Percentiles rank a stretch among this genome's conserved stretches.
phyloP scores from a whole-genome alignment of 306 rosid genomes.

The Ziziphus jujuba region DNA sequence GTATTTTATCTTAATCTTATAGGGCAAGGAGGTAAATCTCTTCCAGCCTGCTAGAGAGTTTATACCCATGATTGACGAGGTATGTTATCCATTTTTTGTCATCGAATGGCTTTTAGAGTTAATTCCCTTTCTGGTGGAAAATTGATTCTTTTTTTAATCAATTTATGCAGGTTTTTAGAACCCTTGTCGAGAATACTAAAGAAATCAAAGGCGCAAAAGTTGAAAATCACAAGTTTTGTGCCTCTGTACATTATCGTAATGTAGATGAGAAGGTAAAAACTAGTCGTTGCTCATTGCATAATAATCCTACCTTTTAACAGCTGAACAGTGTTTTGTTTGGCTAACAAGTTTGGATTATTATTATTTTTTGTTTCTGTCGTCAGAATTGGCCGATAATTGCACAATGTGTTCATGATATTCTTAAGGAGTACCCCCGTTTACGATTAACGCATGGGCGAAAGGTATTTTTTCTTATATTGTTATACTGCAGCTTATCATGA shows the following conservation, averaged over 20 bases:
- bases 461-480: conserved; percentile 28
- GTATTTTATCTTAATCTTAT: conserved; percentile 17
- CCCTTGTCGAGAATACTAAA: conserved; percentile 70
- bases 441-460: conserved; percentile 89
- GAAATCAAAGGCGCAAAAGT: conserved; percentile 75
- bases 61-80: conserved; percentile 85
- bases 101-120: background rate
- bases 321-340: background rate
- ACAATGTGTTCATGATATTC: conserved; percentile 78
- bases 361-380: conserved; percentile 14
- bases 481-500: background rate
- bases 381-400: conserved; percentile 85
- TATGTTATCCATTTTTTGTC: conserved; percentile 14
- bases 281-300: background rate
- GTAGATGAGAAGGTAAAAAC: conserved; percentile 73
- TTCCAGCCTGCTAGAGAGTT: conserved; percentile 92
- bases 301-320: background rate
- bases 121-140: background rate
- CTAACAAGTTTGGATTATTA: background rate
- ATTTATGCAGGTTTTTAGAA: conserved; percentile 69
- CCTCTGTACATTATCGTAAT: conserved; percentile 93
- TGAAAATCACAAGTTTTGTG: conserved; percentile 94
- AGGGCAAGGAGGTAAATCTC: conserved; percentile 78
- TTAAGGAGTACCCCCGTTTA: conserved; percentile 75
- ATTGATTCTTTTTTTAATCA: background rate